Conservation (phyloP, 768 basidiomycete species). For the Pisolithus orientalis region DNA sequence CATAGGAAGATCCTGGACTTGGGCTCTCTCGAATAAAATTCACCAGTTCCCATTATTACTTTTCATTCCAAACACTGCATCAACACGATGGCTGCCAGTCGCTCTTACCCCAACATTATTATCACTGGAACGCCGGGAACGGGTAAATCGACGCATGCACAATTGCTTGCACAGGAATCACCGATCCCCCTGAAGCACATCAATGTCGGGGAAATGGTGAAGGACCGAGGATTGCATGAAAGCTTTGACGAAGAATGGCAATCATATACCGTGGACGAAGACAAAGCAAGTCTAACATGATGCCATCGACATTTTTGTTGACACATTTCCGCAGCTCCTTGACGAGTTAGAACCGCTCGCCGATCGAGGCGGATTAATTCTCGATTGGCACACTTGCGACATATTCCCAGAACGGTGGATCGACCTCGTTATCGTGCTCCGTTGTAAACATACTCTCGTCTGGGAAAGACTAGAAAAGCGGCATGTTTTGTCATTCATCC, state of each 20-base stretch:
- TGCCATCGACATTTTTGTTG: not conserved
- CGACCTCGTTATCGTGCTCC: slow-evolving; percentile 89
- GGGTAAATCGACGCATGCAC: slow-evolving; percentile 91
- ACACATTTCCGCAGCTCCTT: slow-evolving; percentile 49
- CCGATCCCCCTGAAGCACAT: slow-evolving; percentile 69
- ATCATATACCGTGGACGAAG: slow-evolving; percentile 90
- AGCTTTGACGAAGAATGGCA: slow-evolving; percentile 95
- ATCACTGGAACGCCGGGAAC: slow-evolving; percentile 94
- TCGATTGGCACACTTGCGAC: slow-evolving; percentile 95
- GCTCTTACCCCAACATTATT: slow-evolving; percentile 57
- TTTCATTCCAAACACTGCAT: not conserved
- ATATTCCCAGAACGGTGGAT: slow-evolving; percentile 95
- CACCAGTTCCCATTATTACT: too few species aligned
- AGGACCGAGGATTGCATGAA: slow-evolving; percentile 73
- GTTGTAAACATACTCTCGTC: slow-evolving; percentile 79
- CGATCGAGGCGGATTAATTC: slow-evolving; percentile 67
- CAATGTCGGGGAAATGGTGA: slow-evolving; percentile 88
- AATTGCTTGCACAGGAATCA: slow-evolving; percentile 70
- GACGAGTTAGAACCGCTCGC: slow-evolving; percentile 80
- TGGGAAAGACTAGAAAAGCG: slow-evolving; percentile 91
- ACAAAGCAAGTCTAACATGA: slow-evolving; percentile 57
- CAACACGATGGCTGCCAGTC: not conserved
- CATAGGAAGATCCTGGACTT: too few species aligned
- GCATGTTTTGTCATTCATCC: slow-evolving; percentile 35
- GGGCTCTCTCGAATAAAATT: too few species aligned